phyloP scores from a whole-genome alignment of 108 stramenopile species.

The Poteriospumella lacustris region DNA sequence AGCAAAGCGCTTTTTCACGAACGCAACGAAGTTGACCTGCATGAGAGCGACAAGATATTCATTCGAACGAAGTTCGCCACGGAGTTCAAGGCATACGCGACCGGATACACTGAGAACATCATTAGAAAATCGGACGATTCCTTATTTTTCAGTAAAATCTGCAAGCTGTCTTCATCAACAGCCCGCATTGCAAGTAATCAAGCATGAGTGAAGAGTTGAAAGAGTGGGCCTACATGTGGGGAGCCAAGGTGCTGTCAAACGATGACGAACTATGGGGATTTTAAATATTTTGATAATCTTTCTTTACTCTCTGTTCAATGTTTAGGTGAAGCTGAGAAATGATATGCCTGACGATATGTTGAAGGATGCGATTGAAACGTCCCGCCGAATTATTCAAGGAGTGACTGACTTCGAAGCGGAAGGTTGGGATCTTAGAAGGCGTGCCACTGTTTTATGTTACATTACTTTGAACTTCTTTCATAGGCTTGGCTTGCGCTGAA shows the following conservation, averaged over 20 bases:
- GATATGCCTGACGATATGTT: conserved; percentile 69
- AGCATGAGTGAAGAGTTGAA: conserved; percentile 24
- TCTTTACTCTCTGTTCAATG: background rate
- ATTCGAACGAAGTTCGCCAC: too few species aligned
- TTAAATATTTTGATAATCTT: background rate
- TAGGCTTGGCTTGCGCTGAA: conserved; percentile 43
- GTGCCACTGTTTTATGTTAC: background rate
- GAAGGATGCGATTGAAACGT: conserved; percentile 52
- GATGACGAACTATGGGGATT: background rate
- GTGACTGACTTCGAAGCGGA: conserved; percentile 33
- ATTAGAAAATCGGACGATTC: too few species aligned
- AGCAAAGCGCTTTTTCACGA: too few species aligned
- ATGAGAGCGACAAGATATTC: too few species aligned
- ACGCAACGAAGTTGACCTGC: too few species aligned
- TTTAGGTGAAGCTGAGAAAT: conserved; percentile 51
- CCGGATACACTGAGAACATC: too few species aligned
- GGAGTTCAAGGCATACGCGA: too few species aligned
- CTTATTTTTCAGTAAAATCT: too few species aligned
- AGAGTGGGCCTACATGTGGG: conserved; percentile 56
- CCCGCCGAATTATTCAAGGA: conserved; percentile 1
- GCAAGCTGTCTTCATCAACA: too few species aligned
- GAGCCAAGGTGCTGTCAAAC: conserved; percentile 45
- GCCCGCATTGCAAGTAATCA: background rate
- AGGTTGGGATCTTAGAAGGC: conserved; percentile 4
- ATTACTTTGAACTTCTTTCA: background rate